phyloP scores from a whole-genome alignment of 345 rosid species.

The Citrus maxima region DNA sequence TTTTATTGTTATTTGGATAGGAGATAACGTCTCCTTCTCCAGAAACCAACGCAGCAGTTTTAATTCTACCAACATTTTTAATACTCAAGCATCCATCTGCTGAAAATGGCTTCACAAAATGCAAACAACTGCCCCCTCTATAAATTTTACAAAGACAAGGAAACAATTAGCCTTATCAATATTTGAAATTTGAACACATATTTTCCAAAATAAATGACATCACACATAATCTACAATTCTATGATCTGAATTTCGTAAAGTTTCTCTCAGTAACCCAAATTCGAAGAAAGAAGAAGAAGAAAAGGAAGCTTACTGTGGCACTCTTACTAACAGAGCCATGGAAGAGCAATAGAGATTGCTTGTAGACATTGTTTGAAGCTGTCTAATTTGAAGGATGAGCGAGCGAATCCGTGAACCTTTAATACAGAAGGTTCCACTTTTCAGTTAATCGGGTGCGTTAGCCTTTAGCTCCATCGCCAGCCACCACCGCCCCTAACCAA shows the following conservation, averaged over 20 bases:
- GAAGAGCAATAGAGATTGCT: slow-evolving; percentile 19
- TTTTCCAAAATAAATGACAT: no score
- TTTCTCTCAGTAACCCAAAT: background rate
- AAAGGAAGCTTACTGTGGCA: slow-evolving; percentile 16
- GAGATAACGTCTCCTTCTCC: slow-evolving; percentile 60
- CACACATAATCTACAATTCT: no score
- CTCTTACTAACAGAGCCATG: background rate
- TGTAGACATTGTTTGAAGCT: no score
- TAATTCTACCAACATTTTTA: slow-evolving; percentile 27
- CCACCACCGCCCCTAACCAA: background rate
- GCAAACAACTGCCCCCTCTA: slow-evolving; percentile 23
- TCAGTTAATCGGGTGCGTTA: background rate
- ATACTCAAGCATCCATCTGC: slow-evolving; percentile 25
- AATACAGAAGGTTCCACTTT: no score
- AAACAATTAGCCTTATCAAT: no score
- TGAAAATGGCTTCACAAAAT: slow-evolving; percentile 13
- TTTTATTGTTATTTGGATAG: slow-evolving; percentile 29
- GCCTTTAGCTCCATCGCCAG: background rate
- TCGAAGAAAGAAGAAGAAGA: background rate
- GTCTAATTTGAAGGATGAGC: no score
- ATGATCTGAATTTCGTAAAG: background rate
- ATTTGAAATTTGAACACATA: no score
- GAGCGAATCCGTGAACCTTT: no score
- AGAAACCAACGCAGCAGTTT: slow-evolving; percentile 48
- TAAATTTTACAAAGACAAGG: background rate